Evolutionary conservation across 2,329 filamentous ascomycete genomes (phyloP).

Genomic region (Fusarium buharicum): DNA sequence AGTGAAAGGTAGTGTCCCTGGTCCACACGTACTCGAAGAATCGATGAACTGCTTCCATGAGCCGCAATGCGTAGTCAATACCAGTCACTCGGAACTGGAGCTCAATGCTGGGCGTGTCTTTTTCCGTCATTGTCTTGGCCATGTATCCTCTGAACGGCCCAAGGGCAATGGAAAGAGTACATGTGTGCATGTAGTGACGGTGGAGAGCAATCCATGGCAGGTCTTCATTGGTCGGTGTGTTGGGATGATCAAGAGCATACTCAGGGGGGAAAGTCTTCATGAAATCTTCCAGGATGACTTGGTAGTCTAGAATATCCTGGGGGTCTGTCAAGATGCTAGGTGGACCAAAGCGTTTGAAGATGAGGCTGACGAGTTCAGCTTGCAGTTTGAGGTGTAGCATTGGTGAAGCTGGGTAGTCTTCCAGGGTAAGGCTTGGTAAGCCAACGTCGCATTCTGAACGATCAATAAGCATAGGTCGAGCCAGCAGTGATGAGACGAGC

Average conservation of each 20-base stretch:
- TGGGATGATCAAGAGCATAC: slow-evolving; percentile 22
- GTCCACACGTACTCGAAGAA: slow-evolving; percentile 31
- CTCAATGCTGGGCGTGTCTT: background rate
- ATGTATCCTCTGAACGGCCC: slow-evolving; percentile 21
- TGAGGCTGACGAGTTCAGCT: slow-evolving; percentile 19
- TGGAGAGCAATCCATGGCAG: slow-evolving; percentile 22
- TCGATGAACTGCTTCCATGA: slow-evolving; percentile 10
- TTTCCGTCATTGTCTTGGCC: slow-evolving; percentile 15
- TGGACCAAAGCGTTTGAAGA: slow-evolving; percentile 19
- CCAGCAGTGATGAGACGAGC: slow-evolving; percentile 14
- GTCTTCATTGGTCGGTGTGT: slow-evolving; percentile 6
- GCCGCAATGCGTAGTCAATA: slow-evolving; percentile 16
- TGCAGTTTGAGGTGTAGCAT: slow-evolving; percentile 29
- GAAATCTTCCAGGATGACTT: slow-evolving; percentile 8
- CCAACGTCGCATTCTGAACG: slow-evolving; percentile 22
- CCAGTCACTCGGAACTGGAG: slow-evolving; percentile 14
- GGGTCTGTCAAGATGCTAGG: slow-evolving; percentile 8
- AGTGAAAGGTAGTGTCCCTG: slow-evolving; percentile 25
- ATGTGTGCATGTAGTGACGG: slow-evolving; percentile 27
- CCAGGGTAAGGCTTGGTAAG: slow-evolving; percentile 10
- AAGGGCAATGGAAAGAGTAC: slow-evolving; percentile 15
- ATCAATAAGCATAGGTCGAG: slow-evolving; percentile 27
- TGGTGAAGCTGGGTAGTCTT: slow-evolving; percentile 22
- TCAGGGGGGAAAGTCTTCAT: slow-evolving; percentile 20
- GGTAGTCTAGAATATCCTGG: slow-evolving; percentile 14